phyloP scores from a whole-genome alignment of 805 yeast species.

The Candida sonorensis region DNA sequence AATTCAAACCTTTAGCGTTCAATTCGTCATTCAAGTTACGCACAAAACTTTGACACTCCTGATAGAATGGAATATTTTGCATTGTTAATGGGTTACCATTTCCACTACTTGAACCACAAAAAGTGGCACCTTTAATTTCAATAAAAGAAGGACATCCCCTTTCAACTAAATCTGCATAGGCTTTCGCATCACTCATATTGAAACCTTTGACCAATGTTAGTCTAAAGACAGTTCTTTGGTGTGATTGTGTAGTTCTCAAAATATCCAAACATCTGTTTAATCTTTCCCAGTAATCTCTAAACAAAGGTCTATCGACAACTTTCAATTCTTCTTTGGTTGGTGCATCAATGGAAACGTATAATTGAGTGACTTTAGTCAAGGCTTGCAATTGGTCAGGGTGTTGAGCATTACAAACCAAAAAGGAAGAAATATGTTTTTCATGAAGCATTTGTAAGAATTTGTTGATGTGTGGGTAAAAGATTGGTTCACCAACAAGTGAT shows the following conservation, averaged over 20 bases:
- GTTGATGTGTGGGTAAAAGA: slow-evolving; percentile 86
- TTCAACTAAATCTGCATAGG: slow-evolving; percentile 83
- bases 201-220: slow-evolving; percentile 89
- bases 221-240: slow-evolving; percentile 87
- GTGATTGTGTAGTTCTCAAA: slow-evolving; percentile 60
- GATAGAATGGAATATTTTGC: slow-evolving; percentile 94
- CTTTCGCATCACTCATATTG: slow-evolving; percentile 71
- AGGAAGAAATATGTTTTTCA: slow-evolving; percentile 72
- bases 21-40: slow-evolving; percentile 54
- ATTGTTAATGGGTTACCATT: slow-evolving; percentile 87
- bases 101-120: slow-evolving; percentile 81
- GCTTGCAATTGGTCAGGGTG: slow-evolving; percentile 78
- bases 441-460: slow-evolving; percentile 79
- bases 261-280: slow-evolving; percentile 75
- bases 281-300: slow-evolving; percentile 91
- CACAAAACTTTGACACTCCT: slow-evolving; percentile 79
- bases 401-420: slow-evolving; percentile 92
- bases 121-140: slow-evolving; percentile 92
- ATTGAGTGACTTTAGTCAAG: slow-evolving; percentile 75
- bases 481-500: slow-evolving; percentile 91
- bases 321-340: slow-evolving; percentile 77
- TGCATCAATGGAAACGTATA: slow-evolving; percentile 91
- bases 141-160: slow-evolving; percentile 80
- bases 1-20: slow-evolving; percentile 56
- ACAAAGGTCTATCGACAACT: slow-evolving; percentile 81